These are phyloP conservation scores for Aspergillus amoenus DNA, from an alignment of 2,329 filamentous ascomycete species.

Conservation along the genomic window DNA sequence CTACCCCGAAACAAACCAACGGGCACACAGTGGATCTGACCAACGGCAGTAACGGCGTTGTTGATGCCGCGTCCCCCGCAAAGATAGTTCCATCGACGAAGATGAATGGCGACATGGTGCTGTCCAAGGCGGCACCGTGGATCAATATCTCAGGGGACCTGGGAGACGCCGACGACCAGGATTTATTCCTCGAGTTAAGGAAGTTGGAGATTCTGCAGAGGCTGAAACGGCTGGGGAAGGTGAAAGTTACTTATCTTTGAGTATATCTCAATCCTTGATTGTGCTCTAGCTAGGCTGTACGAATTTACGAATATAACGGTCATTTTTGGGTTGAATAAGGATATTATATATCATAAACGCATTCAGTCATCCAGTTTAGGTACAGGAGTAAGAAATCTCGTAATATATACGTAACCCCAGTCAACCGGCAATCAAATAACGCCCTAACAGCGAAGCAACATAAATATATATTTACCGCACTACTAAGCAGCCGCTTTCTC, in stretches of 20 bases:
- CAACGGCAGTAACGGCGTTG: neutral
- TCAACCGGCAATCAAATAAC: neutral
- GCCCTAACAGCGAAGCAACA: neutral
- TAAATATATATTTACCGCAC: neutral
- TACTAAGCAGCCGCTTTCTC: neutral
- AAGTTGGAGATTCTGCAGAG: slow-evolving; percentile 37
- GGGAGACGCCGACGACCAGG: slow-evolving; percentile 36
- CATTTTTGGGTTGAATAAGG: neutral
- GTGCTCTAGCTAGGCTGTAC: neutral
- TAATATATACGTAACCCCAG: neutral
- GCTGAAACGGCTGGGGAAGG: slow-evolving; percentile 31
- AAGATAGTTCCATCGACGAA: slow-evolving; percentile 13
- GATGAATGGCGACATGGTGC: slow-evolving; percentile 16
- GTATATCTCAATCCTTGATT: neutral
- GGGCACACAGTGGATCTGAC: neutral
- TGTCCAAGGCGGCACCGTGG: slow-evolving; percentile 16
- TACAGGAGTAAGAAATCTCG: neutral
- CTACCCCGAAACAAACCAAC: neutral
- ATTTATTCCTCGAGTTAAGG: slow-evolving; percentile 34
- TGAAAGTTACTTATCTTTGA: slow-evolving; percentile 19
- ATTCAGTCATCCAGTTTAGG: neutral
- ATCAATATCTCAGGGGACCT: slow-evolving; percentile 27
- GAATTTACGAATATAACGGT: neutral
- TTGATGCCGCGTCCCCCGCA: neutral
- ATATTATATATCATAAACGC: neutral